These are phyloP conservation scores for Fusarium drepaniforme DNA, from an alignment of 2,329 filamentous ascomycete species.

Conservation along the genomic window DNA sequence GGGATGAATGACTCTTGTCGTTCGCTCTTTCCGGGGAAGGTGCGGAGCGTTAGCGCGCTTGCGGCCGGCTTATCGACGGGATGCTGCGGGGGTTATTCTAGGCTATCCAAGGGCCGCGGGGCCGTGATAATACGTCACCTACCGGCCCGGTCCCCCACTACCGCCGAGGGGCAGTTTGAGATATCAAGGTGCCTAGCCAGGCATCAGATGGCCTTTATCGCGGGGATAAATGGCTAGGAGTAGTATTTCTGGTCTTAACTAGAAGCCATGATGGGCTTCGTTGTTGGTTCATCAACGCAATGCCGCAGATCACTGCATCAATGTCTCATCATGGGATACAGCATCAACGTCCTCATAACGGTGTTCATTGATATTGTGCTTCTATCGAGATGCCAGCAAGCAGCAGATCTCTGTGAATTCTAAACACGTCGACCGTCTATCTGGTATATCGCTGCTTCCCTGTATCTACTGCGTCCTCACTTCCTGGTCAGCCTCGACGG, in stretches of 20 bases:
- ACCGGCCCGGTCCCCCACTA: constrained; percentile 29
- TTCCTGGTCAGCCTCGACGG: constrained; percentile 79
- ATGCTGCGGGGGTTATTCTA: constrained; percentile 9
- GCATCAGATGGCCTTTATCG: background rate
- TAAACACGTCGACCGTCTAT: constrained; percentile 17
- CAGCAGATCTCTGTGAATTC: constrained; percentile 27
- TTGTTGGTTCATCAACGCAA: background rate
- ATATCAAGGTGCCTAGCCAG: background rate
- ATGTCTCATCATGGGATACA: background rate
- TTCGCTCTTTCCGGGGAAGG: constrained; percentile 15
- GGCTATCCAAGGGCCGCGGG: constrained; percentile 23
- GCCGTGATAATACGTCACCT: constrained; percentile 28
- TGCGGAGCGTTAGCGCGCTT: constrained; percentile 27
- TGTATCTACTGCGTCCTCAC: constrained; percentile 76
- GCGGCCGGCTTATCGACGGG: constrained; percentile 31
- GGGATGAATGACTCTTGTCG: constrained; percentile 32
- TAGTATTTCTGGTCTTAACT: too few species aligned
- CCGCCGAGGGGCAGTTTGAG: background rate
- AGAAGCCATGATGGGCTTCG: background rate
- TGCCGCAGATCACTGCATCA: background rate
- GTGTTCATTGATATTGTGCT: constrained; percentile 1
- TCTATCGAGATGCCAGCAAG: constrained; percentile 19
- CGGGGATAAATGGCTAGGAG: background rate
- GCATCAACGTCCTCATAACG: background rate
- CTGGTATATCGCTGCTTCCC: background rate